phyloP scores from a whole-genome alignment of 2,329 filamentous ascomycete genomes.

The Didymosphaeria variabile region DNA sequence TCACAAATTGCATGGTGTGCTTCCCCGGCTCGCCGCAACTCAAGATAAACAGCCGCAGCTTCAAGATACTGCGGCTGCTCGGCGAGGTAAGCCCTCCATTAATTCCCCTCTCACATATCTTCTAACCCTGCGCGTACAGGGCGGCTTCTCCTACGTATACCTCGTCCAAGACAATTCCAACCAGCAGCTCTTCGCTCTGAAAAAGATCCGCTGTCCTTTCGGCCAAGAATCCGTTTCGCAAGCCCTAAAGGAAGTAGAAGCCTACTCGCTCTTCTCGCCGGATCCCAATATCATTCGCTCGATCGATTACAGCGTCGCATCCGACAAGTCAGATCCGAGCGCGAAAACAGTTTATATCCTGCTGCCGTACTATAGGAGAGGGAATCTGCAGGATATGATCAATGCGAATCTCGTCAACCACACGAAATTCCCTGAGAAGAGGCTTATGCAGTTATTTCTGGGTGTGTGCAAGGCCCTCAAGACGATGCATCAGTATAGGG shows the following conservation, averaged over 20 bases:
- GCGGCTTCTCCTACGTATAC: conserved; percentile 98
- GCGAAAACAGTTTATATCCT: conserved; percentile 97
- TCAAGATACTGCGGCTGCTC: conserved; percentile 92
- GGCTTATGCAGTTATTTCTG: conserved; percentile 88
- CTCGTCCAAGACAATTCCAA: conserved; percentile 90
- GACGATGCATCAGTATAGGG: conserved; percentile 89
- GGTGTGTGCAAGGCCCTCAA: conserved; percentile 89
- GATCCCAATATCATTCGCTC: conserved; percentile 86
- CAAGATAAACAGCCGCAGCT: conserved; percentile 92
- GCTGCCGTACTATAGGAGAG: conserved; percentile 91
- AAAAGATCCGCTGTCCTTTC: conserved; percentile 99
- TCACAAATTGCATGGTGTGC: conserved; percentile 95
- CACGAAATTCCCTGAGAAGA: conserved; percentile 84
- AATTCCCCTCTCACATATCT: neutral
- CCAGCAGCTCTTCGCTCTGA: conserved; percentile 88
- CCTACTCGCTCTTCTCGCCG: conserved; percentile 87
- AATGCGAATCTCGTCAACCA: conserved; percentile 98
- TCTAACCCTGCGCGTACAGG: conserved; percentile 59
- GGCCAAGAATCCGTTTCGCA: conserved; percentile 94
- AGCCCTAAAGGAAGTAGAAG: conserved; percentile 96
- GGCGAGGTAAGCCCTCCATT: conserved; percentile 74
- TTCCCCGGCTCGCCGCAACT: conserved; percentile 93
- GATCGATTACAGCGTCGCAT: conserved; percentile 82
- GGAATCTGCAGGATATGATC: conserved; percentile 97
- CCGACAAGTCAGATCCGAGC: conserved; percentile 71